These are phyloP conservation scores for Lactarius hatsudake DNA, from an alignment of 768 basidiomycete species.

Conservation along the genomic window DNA sequence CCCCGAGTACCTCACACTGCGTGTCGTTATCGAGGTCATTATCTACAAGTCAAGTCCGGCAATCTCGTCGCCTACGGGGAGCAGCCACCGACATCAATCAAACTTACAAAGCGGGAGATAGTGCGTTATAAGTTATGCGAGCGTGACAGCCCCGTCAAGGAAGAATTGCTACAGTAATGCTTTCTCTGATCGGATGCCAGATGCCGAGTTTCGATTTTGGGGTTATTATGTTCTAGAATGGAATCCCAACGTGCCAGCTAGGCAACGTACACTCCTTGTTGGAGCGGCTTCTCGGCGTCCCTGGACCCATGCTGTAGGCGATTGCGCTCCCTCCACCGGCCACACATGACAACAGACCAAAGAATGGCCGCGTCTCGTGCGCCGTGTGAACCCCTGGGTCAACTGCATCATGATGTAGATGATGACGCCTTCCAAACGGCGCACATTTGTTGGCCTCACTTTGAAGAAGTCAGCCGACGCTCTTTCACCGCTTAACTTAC, in stretches of 20 bases:
- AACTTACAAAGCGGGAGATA: background rate
- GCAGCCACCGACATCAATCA: background rate
- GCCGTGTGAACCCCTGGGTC: background rate
- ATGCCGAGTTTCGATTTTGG: background rate
- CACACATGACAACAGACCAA: background rate
- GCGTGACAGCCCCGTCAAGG: background rate
- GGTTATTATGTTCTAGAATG: background rate
- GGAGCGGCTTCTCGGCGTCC: background rate
- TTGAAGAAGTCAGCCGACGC: background rate
- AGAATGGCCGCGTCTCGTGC: background rate
- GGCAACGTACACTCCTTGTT: background rate
- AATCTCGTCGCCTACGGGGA: no score
- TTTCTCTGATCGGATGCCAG: constrained; percentile 10
- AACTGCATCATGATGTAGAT: background rate
- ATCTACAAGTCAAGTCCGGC: no score
- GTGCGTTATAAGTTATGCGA: background rate
- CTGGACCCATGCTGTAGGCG: no score
- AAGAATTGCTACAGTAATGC: background rate
- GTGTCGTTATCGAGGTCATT: no score
- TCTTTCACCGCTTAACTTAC: background rate
- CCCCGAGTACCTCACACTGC: no score
- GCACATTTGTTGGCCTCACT: background rate
- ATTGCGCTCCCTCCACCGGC: background rate
- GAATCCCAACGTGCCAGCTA: background rate
- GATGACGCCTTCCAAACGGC: background rate